These are phyloP conservation scores for Cystobasidium slooffiae DNA, from an alignment of 1,284 basidiomycete genomes.

Conservation along the genomic window DNA sequence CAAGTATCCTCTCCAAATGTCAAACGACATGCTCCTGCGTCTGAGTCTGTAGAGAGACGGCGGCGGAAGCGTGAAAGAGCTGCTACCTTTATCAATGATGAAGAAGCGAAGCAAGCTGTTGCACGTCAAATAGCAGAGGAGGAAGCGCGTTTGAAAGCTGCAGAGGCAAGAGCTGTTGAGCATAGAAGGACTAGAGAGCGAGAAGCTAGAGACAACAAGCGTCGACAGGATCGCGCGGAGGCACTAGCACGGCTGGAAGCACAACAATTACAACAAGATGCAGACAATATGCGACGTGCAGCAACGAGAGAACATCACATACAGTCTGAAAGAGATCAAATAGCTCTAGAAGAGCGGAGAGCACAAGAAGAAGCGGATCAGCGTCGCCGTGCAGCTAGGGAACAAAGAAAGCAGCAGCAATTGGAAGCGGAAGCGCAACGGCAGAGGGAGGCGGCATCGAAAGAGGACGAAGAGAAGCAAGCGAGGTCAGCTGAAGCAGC, in stretches of 20 bases:
- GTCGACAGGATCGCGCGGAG: conserved; percentile 29
- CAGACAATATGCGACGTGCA: background rate
- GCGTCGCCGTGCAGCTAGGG: background rate
- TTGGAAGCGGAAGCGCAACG: conserved; percentile 11
- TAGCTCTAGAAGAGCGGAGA: background rate
- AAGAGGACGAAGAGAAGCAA: too few relatives aligned
- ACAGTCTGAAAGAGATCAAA: background rate
- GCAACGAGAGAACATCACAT: background rate
- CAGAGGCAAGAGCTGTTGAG: conserved; percentile 19
- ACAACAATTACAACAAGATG: conserved; percentile 22
- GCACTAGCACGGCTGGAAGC: conserved; percentile 29
- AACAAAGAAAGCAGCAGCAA: background rate
- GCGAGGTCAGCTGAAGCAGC: too few relatives aligned
- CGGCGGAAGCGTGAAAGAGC: conserved; percentile 35
- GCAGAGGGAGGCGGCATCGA: background rate
- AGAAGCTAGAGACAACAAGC: conserved; percentile 5
- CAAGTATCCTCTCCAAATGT: conserved; percentile 3
- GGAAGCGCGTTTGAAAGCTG: conserved; percentile 15
- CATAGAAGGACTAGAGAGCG: conserved; percentile 6
- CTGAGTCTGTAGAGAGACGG: conserved; percentile 3
- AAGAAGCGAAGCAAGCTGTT: conserved; percentile 32
- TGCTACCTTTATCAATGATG: conserved; percentile 34
- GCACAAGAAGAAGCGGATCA: background rate
- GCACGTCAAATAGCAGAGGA: conserved; percentile 31
- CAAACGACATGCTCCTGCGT: background rate